phyloP scores from a whole-genome alignment of 2,329 filamentous ascomycete species.

The Pseudogymnoascus sp. region DNA sequence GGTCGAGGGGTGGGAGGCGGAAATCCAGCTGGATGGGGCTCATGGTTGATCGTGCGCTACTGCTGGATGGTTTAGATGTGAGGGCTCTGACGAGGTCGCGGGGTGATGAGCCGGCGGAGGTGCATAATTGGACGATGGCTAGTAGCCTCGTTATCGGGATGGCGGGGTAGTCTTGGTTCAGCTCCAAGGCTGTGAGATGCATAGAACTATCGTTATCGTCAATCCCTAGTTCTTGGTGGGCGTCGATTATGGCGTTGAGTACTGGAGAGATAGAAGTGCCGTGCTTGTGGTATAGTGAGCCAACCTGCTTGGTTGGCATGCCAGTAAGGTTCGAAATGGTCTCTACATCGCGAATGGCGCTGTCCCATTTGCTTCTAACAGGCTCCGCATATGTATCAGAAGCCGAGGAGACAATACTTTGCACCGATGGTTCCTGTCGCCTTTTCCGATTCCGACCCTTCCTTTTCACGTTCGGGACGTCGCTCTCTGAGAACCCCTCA shows the following conservation, averaged over 20 bases:
- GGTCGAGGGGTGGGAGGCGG: conserved; percentile 22
- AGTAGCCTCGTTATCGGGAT: conserved; percentile 41
- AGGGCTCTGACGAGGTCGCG: conserved; percentile 52
- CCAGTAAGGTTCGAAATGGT: conserved; percentile 48
- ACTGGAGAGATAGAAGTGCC: conserved; percentile 48
- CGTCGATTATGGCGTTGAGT: conserved; percentile 41
- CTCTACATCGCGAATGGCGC: conserved; percentile 48
- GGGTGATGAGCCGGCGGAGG: conserved; percentile 49
- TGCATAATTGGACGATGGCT: conserved; percentile 48
- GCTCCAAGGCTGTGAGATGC: conserved; percentile 43
- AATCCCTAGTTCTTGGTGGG: conserved; percentile 20
- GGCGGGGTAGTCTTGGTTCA: conserved; percentile 46
- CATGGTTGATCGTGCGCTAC: conserved; percentile 11
- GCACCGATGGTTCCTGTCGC: conserved; percentile 15
- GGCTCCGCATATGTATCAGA: neutral
- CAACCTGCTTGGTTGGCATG: conserved; percentile 41
- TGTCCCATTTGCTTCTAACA: conserved; percentile 49
- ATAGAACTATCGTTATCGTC: conserved; percentile 41
- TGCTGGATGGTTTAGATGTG: conserved; percentile 22
- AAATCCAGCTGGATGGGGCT: conserved; percentile 24
- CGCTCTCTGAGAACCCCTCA: conserved; percentile 67
- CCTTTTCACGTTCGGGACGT: conserved; percentile 33
- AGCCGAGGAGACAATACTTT: neutral
- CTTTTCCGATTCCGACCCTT: conserved; percentile 28
- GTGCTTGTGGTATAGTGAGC: conserved; percentile 53